Evolutionary conservation across 2,329 filamentous ascomycete species (phyloP).

Genomic region (Aspergillus awamori): DNA sequence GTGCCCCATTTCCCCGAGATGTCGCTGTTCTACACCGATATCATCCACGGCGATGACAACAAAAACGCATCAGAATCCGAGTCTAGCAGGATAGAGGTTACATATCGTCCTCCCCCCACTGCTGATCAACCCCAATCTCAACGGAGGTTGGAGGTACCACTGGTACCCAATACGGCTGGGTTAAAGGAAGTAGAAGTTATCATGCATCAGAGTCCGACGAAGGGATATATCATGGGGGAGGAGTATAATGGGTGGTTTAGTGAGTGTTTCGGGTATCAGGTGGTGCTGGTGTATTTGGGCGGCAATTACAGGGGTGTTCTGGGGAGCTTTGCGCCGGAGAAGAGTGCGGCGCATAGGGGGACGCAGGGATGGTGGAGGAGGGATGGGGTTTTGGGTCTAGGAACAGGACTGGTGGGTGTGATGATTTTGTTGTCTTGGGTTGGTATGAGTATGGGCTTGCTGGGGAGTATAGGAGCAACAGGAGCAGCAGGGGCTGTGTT

Average conservation of each 20-base stretch:
- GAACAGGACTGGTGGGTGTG: conserved; percentile 6
- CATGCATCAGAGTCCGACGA: conserved; percentile 62
- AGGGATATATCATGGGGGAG: conserved; percentile 65
- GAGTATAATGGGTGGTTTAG: conserved; percentile 68
- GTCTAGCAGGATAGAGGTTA: conserved; percentile 44
- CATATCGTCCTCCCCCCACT: conserved; percentile 36
- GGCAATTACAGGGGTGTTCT: conserved; percentile 62
- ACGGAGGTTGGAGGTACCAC: conserved; percentile 55
- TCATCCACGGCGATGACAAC: conserved; percentile 39
- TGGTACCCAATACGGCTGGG: conserved; percentile 54
- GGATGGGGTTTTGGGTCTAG: not conserved
- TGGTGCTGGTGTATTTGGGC: conserved; percentile 67
- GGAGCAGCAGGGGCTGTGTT: conserved; percentile 12
- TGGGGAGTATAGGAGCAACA: conserved; percentile 9
- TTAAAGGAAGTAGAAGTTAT: conserved; percentile 57
- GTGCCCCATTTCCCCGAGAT: conserved; percentile 61
- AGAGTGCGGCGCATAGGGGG: conserved; percentile 26
- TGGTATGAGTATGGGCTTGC: not conserved
- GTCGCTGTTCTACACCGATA: conserved; percentile 65
- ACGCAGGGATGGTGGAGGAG: too few relatives aligned
- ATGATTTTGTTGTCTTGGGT: conserved; percentile 16
- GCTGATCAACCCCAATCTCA: conserved; percentile 17
- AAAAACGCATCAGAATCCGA: conserved; percentile 1
- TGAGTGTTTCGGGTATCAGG: conserved; percentile 63
- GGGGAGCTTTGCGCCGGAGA: conserved; percentile 59